These are phyloP conservation scores for Acer negundo DNA, from an alignment of 345 rosid genomes.

Conservation along the genomic window DNA sequence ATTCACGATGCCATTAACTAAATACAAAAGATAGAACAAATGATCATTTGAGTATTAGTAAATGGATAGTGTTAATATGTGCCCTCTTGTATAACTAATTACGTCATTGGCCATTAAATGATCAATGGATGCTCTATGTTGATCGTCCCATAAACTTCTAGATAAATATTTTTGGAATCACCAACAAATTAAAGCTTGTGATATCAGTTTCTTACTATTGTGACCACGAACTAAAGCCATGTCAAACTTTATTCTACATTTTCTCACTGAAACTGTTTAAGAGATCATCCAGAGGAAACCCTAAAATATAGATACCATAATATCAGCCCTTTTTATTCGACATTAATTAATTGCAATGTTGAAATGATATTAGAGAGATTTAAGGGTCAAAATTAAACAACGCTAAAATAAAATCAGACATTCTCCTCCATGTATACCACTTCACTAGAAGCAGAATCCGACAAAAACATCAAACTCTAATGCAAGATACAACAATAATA, in stretches of 20 bases:
- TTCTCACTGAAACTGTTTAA: neutral
- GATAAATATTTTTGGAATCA: neutral
- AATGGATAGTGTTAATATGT: too few relatives aligned
- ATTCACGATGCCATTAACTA: too few relatives aligned
- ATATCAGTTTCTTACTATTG: neutral
- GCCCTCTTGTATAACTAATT: too few relatives aligned
- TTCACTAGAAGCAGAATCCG: neutral
- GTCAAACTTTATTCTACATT: neutral
- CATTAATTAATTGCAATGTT: too few relatives aligned
- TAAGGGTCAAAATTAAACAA: too few relatives aligned
- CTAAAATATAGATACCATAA: neutral
- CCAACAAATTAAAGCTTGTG: neutral
- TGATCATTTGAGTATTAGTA: too few relatives aligned
- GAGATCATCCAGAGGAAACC: neutral
- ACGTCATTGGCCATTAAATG: too few relatives aligned
- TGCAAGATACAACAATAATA: neutral
- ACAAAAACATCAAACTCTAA: neutral
- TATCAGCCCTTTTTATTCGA: neutral
- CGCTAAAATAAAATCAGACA: neutral
- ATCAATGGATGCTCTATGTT: neutral
- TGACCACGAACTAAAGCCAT: neutral
- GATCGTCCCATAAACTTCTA: neutral
- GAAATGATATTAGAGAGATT: too few relatives aligned
- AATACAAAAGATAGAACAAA: too few relatives aligned
- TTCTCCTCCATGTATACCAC: neutral